Percentiles rank a stretch among this genome's conserved stretches.
Conservation (phyloP, 371 early-diverging fungal species). For the Rhizopus microsporus region DNA sequence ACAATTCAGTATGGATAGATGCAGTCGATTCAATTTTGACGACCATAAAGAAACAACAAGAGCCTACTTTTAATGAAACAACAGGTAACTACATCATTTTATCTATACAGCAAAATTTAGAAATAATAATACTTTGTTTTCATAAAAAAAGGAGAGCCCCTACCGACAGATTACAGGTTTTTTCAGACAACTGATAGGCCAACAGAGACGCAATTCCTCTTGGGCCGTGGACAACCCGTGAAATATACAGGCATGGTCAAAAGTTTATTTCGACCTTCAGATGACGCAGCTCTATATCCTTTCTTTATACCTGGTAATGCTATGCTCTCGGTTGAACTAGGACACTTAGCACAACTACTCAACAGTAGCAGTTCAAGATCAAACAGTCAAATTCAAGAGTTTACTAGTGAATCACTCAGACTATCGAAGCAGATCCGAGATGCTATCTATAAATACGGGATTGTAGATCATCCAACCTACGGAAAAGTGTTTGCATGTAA, state of each 20-base stretch:
- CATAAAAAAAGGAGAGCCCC: slow-evolving; percentile 20
- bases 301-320: slow-evolving; percentile 73
- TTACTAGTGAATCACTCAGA: slow-evolving; percentile 19
- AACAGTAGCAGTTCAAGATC: background rate
- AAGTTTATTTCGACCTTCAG: slow-evolving; percentile 65
- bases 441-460: slow-evolving; percentile 58
- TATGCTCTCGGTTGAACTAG: slow-evolving; percentile 63
- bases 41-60: slow-evolving; percentile 36
- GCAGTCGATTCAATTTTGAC: slow-evolving; percentile 36
- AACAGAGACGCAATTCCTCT: slow-evolving; percentile 59
- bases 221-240: slow-evolving; percentile 58
- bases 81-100: slow-evolving; percentile 25
- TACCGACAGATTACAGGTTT: slow-evolving; percentile 29
- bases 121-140: background rate
- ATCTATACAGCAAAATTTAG: background rate
- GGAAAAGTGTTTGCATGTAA: slow-evolving; percentile 53
- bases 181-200: slow-evolving; percentile 40
- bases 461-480: slow-evolving; percentile 44
- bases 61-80: slow-evolving; percentile 39
- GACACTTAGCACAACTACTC: slow-evolving; percentile 34
- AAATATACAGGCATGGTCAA: slow-evolving; percentile 62
- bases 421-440: slow-evolving; percentile 54
- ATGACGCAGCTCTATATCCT: slow-evolving; percentile 64
- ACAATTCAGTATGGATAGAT: slow-evolving; percentile 36
- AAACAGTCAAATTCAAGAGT: background rate